Conservation (phyloP, 176 grass and related monocot genomes). For the Coix lacrymajobi region DNA sequence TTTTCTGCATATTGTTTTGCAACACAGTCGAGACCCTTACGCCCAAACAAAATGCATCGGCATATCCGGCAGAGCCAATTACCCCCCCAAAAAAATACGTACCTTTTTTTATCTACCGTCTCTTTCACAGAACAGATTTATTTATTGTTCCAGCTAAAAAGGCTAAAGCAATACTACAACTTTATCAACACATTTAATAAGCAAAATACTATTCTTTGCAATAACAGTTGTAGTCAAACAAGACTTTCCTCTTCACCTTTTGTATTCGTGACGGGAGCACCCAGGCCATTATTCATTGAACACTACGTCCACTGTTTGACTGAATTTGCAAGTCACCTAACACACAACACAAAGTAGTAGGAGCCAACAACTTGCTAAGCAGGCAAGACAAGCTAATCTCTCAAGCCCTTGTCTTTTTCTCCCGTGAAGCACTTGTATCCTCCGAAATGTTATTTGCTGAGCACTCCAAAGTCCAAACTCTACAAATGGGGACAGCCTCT, state of each 20-base stretch:
- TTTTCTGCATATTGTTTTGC: neutral
- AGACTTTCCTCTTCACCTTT: neutral
- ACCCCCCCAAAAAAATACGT: neutral
- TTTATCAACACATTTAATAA: neutral
- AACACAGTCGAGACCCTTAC: slow-evolving; percentile 1
- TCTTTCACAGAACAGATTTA: neutral
- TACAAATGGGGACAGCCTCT: neutral
- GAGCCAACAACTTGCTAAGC: neutral
- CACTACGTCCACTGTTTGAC: neutral
- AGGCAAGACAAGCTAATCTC: neutral
- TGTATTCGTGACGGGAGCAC: neutral
- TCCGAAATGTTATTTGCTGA: neutral
- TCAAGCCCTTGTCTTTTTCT: neutral
- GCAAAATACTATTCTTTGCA: neutral
- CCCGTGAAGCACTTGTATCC: neutral
- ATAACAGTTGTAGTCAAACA: neutral
- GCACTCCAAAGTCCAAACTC: neutral
- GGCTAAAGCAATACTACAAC: neutral
- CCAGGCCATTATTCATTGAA: neutral
- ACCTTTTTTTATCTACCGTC: neutral
- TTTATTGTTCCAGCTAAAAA: neutral
- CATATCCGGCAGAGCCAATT: neutral
- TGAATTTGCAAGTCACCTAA: neutral
- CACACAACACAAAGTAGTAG: neutral
- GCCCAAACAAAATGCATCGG: neutral